Conservation (phyloP, 345 rosid genomes). For the Lagerstroemia speciosa region DNA sequence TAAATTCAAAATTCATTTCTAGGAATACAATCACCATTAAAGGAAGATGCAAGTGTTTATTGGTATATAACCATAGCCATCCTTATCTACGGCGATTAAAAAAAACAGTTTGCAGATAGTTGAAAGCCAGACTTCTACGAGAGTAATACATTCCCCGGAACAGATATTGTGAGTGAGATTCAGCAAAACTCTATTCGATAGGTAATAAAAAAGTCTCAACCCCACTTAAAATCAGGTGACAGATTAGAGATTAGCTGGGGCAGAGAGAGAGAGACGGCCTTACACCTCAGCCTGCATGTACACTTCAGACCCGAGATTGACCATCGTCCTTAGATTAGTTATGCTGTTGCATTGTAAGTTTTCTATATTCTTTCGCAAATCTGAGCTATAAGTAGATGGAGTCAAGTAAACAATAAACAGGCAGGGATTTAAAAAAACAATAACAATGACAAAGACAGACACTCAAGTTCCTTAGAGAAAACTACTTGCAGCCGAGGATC, state of each 20-base stretch:
- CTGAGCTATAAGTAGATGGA: constrained; percentile 42
- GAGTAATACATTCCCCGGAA: not conserved
- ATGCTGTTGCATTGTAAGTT: constrained; percentile 66
- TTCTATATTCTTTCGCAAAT: constrained; percentile 62
- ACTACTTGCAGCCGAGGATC: not conserved
- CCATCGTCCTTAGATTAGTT: constrained; percentile 78
- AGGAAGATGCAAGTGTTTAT: not conserved
- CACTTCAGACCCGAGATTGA: constrained; percentile 93
- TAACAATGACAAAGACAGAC: not conserved
- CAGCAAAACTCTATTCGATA: not conserved
- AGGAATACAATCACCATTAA: not conserved
- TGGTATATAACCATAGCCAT: not conserved
- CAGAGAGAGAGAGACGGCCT: constrained; percentile 17
- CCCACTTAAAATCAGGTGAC: not conserved
- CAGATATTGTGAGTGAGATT: not conserved
- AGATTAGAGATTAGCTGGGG: not conserved
- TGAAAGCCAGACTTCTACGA: not conserved
- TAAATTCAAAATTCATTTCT: not conserved
- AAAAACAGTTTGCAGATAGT: not conserved
- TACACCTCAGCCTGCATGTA: constrained; percentile 95
- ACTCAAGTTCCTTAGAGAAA: not conserved
- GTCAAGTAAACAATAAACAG: constrained; percentile 15
- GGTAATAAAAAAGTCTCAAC: not conserved
- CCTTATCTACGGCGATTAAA: not conserved
- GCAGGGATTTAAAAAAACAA: not conserved